Conservation (phyloP, 2,329 filamentous ascomycete species). For the Westerdykella ornata region DNA sequence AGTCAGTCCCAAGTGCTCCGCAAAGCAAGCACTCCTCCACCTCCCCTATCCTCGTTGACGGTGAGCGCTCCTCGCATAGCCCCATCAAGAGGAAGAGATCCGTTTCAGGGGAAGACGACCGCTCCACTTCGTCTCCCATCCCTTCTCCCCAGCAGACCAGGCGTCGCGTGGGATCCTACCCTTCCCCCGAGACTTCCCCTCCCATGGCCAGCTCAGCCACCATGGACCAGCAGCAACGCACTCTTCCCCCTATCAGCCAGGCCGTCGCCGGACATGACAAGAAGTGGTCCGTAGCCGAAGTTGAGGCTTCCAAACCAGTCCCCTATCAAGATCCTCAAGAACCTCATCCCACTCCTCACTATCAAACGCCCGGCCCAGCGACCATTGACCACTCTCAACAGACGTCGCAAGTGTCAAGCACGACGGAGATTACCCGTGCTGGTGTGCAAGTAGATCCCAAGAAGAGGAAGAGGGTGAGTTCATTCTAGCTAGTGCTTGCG, state of each 20-base stretch:
- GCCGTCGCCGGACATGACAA: slow-evolving; percentile 16
- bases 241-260: slow-evolving; percentile 25
- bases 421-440: slow-evolving; percentile 38
- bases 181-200: slow-evolving; percentile 29
- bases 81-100: slow-evolving; percentile 61
- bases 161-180: slow-evolving; percentile 25
- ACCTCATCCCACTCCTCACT: not conserved
- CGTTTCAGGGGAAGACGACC: slow-evolving; percentile 44
- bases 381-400: not conserved
- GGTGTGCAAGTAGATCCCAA: slow-evolving; percentile 44
- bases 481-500: not conserved
- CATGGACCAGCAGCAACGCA: slow-evolving; percentile 22
- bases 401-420: slow-evolving; percentile 5
- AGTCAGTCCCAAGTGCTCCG: slow-evolving; percentile 8
- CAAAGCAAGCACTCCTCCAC: slow-evolving; percentile 18
- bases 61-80: slow-evolving; percentile 20
- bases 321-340: not conserved
- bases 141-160: slow-evolving; percentile 31
- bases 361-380: not conserved
- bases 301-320: no score
- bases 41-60: slow-evolving; percentile 17
- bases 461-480: slow-evolving; percentile 41
- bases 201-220: slow-evolving; percentile 9
- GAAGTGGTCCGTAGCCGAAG: slow-evolving; percentile 16
- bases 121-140: slow-evolving; percentile 35